Percentiles rank a stretch among this genome's conserved stretches.
Conservation (phyloP, 257 asterid genomes). For the Solanum sparsipilum region DNA sequence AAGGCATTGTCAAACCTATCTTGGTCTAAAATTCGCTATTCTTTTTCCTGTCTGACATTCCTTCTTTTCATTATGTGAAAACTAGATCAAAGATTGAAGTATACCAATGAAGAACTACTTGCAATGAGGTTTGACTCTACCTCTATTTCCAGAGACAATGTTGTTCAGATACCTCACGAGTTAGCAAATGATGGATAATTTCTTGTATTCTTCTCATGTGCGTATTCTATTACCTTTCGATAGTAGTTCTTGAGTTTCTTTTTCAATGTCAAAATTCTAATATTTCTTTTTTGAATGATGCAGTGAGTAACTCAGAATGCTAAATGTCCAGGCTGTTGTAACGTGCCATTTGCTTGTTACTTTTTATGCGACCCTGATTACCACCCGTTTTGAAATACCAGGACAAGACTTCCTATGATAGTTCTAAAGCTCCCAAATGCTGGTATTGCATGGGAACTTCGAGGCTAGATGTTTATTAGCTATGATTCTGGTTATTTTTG, state of each 20-base stretch:
- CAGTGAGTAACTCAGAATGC: not conserved
- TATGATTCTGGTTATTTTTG: not conserved
- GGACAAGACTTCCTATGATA: not conserved
- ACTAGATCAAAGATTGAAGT: slow-evolving; percentile 89
- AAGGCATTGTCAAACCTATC: slow-evolving; percentile 8
- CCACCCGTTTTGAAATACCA: not conserved
- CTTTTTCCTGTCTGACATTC: not conserved
- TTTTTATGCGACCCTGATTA: not conserved
- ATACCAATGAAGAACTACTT: slow-evolving; percentile 56
- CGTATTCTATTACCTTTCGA: not conserved
- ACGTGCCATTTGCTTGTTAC: not conserved
- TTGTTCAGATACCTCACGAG: slow-evolving; percentile 3
- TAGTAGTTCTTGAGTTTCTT: not conserved
- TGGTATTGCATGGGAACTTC: not conserved
- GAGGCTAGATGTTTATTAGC: not conserved
- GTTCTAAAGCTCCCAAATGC: not conserved
- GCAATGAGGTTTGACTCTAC: slow-evolving; percentile 35
- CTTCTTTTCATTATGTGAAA: not conserved
- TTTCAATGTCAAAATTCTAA: not conserved
- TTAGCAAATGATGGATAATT: not conserved
- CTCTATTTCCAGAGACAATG: slow-evolving; percentile 11
- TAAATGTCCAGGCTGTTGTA: not conserved
- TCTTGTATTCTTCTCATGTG: not conserved
- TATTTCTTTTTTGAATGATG: not conserved
- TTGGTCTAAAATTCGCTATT: not conserved